Evolutionary conservation across 2,329 filamentous ascomycete species (phyloP), one percentile per base, ranked within the genome.

Genomic region (Trichoderma semiorbis): DNA sequence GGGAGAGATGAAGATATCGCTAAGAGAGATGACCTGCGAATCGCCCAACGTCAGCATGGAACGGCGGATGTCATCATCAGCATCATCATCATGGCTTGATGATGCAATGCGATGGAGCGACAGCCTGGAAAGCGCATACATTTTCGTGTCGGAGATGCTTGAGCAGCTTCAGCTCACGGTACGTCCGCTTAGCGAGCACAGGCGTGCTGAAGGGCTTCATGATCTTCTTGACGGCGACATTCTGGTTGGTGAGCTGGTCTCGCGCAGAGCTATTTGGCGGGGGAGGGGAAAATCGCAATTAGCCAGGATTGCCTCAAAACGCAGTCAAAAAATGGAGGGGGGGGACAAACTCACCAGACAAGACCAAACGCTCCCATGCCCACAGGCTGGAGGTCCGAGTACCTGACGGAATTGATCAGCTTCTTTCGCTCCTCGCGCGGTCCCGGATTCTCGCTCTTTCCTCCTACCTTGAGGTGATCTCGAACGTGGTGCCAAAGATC

Each of bases 161-260:
- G 79, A 99, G 87, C 74, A 99, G 89, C 87, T 98, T 99, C 80
- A 99, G 86, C 83, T 99, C 96, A 80, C 96, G 91, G 83, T 99
- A 99, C 76, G 96, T 99, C 80, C 96, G 90, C 87, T 99, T 99
- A 72, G 96, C 96, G 62, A 99, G 88, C 72, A 99, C 96, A 1
- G 96, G 95, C n/a, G 96, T 99, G 87, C 95, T 98, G 85, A 99
- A 99, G 11, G 96, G 96, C 87, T 98, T 99, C 95, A 99, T 98
- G 80, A 99, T 99, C 90, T 99, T 99, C 89, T 99, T 99, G 81
- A 99, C 95, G 72, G 96, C 96, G 74, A 99, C 96, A 83, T 95
- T 94, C 83, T 98, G 95, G 81, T 90, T 93, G 73, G 96, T 98
- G 83, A 99, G 94, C 86, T 98, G 95, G 83, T 99, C 96, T 84